A percentile compares a stretch with the other conserved stretches of the same genome.
These are phyloP conservation scores for Quercus cerris DNA, from an alignment of 306 rosid genomes.

Conservation along the genomic window DNA sequence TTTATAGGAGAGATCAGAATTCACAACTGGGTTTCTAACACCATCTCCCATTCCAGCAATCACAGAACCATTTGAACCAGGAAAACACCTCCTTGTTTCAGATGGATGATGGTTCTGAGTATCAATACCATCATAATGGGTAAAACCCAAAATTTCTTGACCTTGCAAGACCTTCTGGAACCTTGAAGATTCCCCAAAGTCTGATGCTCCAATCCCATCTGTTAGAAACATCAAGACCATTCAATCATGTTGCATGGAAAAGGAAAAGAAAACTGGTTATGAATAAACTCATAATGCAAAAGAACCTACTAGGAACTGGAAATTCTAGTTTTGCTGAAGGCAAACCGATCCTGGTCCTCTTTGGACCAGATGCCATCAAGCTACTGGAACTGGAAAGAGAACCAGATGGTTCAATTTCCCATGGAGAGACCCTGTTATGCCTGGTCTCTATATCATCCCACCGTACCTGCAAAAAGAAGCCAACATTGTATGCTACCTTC, in stretches of 20 bases:
- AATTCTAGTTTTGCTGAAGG: conserved; percentile 55
- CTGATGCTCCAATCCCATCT: conserved; percentile 85
- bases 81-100: conserved; percentile 65
- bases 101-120: conserved; percentile 47
- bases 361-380: conserved; percentile 67
- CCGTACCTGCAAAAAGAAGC: conserved; percentile 60
- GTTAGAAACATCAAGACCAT: conserved; percentile 12
- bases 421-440: conserved; percentile 94
- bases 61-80: conserved; percentile 56
- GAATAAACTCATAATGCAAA: background rate
- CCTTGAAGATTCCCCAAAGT: conserved; percentile 91
- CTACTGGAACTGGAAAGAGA: conserved; percentile 55
- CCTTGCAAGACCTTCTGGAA: conserved; percentile 99
- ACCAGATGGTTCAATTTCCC: conserved; percentile 94
- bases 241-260: conserved; percentile 12
- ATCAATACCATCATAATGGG: conserved; percentile 50
- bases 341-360: conserved; percentile 76
- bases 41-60: conserved; percentile 48
- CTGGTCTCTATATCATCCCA: conserved; percentile 84
- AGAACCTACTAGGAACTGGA: conserved; percentile 67
- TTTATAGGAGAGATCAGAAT: conserved; percentile 56
- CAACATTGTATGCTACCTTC: background rate
- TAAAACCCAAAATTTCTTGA: conserved; percentile 90
- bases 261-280: background rate
- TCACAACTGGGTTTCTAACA: conserved; percentile 40